Percentiles rank a stretch among this genome's conserved stretches.
Conservation (phyloP, 2,329 filamentous ascomycete genomes). For the Calonectria henricotiae region DNA sequence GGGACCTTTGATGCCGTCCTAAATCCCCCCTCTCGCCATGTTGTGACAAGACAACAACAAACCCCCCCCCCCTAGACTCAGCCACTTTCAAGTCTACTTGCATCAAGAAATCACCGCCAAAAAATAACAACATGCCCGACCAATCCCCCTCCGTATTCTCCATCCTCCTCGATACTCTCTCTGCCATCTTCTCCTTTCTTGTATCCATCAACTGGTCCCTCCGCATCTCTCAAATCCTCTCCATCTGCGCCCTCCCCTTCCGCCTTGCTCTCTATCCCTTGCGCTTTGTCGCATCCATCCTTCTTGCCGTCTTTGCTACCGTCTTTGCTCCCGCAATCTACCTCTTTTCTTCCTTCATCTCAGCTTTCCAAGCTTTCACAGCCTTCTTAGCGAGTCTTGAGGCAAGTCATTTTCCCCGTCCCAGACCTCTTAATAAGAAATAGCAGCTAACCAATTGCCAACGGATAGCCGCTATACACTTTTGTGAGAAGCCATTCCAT, state of each 20-base stretch:
- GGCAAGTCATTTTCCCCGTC: constrained; percentile 51
- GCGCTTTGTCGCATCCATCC: constrained; percentile 48
- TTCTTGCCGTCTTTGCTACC: constrained; percentile 57
- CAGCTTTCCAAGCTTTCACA: constrained; percentile 47
- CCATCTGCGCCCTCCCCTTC: constrained; percentile 54
- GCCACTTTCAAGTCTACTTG: too few species aligned
- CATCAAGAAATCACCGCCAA: not conserved
- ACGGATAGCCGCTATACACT: constrained; percentile 60
- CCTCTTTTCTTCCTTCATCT: constrained; percentile 53
- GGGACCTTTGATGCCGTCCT: not conserved
- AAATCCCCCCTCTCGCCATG: not conserved
- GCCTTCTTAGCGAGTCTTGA: constrained; percentile 57
- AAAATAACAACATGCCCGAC: constrained; percentile 39
- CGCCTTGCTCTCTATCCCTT: constrained; percentile 55
- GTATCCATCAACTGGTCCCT: constrained; percentile 53
- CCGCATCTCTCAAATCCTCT: constrained; percentile 47
- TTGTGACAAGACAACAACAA: constrained; percentile 3
- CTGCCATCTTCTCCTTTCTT: constrained; percentile 50
- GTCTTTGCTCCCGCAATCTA: constrained; percentile 60
- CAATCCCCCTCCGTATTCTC: constrained; percentile 38
- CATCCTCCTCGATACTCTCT: constrained; percentile 50
- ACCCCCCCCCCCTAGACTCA: not conserved
- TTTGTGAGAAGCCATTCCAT: constrained; percentile 58
- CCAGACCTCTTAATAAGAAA: not conserved
- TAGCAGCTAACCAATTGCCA: constrained; percentile 20